Evolutionary conservation across 2,329 filamentous ascomycete species (phyloP).

Genomic region (Exophiala calicioides): DNA sequence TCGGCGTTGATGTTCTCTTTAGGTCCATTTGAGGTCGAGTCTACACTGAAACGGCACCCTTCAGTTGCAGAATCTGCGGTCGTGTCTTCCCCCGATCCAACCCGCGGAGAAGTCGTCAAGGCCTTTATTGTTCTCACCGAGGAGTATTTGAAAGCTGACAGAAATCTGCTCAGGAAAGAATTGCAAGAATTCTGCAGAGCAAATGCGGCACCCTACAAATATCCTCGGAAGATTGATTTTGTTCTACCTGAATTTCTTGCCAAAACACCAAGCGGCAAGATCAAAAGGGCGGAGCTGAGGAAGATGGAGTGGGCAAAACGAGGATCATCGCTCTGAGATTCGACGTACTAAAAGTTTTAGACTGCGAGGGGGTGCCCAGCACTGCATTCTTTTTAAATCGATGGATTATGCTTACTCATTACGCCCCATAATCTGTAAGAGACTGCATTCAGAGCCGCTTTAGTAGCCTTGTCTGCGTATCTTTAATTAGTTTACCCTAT

Average conservation of each 20-base stretch:
- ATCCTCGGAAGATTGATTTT: constrained; percentile 43
- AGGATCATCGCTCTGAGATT: too few species aligned
- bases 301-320: constrained; percentile 40
- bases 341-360: too few species aligned
- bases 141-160: background rate
- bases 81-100: constrained; percentile 43
- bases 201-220: constrained; percentile 44
- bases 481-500: too few species aligned
- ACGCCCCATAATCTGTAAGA: too few species aligned
- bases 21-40: constrained; percentile 45
- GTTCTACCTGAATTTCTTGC: constrained; percentile 39
- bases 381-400: too few species aligned
- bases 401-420: too few species aligned
- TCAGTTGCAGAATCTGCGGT: constrained; percentile 43
- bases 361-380: too few species aligned
- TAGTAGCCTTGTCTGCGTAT: too few species aligned
- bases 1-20: too few species aligned
- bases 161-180: constrained; percentile 33
- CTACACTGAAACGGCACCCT: constrained; percentile 42
- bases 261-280: constrained; percentile 41
- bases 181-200: constrained; percentile 43
- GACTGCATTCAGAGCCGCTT: too few species aligned
- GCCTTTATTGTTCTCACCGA: constrained; percentile 37
- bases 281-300: constrained; percentile 38
- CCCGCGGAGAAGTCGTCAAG: too few species aligned